Base-by-base conservation (phyloP, 2,329 filamentous ascomycete species). In the Alternaria ventricosa region DNA sequence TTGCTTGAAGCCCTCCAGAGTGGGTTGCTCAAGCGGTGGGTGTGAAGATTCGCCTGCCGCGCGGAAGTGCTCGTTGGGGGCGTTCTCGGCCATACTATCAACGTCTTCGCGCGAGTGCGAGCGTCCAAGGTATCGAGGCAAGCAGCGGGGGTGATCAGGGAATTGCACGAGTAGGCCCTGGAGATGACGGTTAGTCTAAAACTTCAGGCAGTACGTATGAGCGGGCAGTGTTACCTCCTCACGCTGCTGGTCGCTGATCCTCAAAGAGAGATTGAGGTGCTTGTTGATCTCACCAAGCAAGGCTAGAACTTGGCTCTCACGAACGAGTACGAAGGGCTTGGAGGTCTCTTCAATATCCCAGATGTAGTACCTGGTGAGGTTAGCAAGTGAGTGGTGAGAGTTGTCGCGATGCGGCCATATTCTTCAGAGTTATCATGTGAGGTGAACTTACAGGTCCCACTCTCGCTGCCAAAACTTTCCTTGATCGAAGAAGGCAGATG, bases 381-480 rank as follows among this genome's bases (percentile, higher is more conserved):
- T 53, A 53, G 20, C 12, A 15, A 10, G 23, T 25, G 28, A 23
- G 0, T 9, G 36, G 12, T 44, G 18, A 20, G 15, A 15, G 57
- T 69, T 53, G 65, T 63, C 30, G 41, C 27, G 10, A 46, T 41
- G 27, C 11, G 2, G 15, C 61, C 5, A 36, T 25, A 25, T n/a
- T 2, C 18, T 20, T 25, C 22, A 47, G 8, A 9, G 18, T 25
- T 13, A 23, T 36, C 12, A 55, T 72, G 74, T 62, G 75, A 74
- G 27, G 71, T 77, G n/a, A 33, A 84, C 90, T 85, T 84, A 96
- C 92, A 97, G 82, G 66, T 95, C 89, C 94, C 94, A 97, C 11
- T 82, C 74, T 62, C 88, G 85, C 3, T 82, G 79, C 71, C 86
- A 87, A 67, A 91, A 83, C 54, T 92, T 82, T 27, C 81, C 85